Conservation (phyloP, 345 rosid genomes). For the Ceriops tagal region DNA sequence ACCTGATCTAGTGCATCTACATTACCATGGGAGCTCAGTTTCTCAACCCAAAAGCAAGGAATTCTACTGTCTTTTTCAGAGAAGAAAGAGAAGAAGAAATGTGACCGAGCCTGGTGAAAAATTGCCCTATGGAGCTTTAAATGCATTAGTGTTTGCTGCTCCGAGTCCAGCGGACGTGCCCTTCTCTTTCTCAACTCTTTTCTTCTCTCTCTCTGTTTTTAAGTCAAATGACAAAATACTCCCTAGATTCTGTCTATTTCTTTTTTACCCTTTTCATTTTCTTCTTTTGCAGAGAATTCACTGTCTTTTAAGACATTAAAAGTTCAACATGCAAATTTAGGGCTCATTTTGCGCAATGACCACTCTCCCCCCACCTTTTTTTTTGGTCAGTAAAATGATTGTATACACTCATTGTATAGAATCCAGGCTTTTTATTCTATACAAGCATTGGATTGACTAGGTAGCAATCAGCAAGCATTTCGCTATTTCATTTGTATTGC, state of each 20-base stretch:
- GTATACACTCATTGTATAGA: too few species aligned
- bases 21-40: slow-evolving; percentile 24
- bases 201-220: too few species aligned
- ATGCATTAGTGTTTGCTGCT: not conserved
- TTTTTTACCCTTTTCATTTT: not conserved
- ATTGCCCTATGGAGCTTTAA: slow-evolving; percentile 8
- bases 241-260: slow-evolving; percentile 6
- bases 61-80: not conserved
- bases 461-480: slow-evolving; percentile 19
- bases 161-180: not conserved
- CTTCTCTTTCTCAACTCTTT: not conserved
- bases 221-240: slow-evolving; percentile 14
- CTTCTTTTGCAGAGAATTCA: too few species aligned
- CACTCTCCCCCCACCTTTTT: too few species aligned
- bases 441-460: too few species aligned
- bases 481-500: slow-evolving; percentile 19
- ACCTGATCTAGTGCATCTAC: slow-evolving; percentile 24
- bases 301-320: not conserved
- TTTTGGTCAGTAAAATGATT: too few species aligned
- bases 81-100: slow-evolving; percentile 1
- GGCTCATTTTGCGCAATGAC: slow-evolving; percentile 1
- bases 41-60: slow-evolving; percentile 10
- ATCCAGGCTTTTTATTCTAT: too few species aligned
- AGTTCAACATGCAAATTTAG: not conserved
- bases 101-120: slow-evolving; percentile 2